These are phyloP conservation scores for Teratosphaeria gauchensis DNA, from an alignment of 2,329 filamentous ascomycete species.

Conservation along the genomic window DNA sequence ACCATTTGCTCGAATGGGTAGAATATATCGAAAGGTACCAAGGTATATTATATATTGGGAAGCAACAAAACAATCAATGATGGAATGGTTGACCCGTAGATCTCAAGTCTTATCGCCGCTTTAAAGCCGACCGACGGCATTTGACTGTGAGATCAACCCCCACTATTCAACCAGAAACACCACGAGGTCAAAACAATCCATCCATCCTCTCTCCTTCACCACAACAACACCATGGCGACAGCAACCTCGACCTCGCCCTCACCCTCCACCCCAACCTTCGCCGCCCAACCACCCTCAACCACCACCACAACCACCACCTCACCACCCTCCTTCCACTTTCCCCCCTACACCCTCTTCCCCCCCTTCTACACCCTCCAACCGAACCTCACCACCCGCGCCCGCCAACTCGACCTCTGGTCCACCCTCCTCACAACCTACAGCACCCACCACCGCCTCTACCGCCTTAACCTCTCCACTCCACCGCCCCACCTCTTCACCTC, in stretches of 20 bases:
- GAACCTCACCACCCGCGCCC: conserved; percentile 61
- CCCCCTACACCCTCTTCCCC: conserved; percentile 59
- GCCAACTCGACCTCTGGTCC: conserved; percentile 80
- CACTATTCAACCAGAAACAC: too few relatives aligned
- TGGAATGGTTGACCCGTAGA: background rate
- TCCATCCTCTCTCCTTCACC: background rate
- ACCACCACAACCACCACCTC: background rate
- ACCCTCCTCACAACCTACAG: conserved; percentile 75
- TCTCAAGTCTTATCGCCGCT: background rate
- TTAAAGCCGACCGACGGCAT: background rate
- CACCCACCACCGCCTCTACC: conserved; percentile 65
- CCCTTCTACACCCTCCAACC: conserved; percentile 79
- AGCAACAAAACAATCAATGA: background rate
- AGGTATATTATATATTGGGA: background rate
- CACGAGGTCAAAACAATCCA: too few relatives aligned
- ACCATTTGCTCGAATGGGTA: conserved; percentile 1
- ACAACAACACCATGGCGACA: background rate
- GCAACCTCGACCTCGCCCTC: background rate
- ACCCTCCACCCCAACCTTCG: background rate
- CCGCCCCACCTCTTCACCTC: conserved; percentile 43
- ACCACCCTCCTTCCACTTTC: conserved; percentile 6
- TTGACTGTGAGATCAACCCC: background rate
- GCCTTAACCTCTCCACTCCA: conserved; percentile 56
- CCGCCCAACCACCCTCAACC: background rate
- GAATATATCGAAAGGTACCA: too few relatives aligned